Evolutionary conservation across 148 eudicot species (phyloP).

Genomic region (Persicaria tinctoria): DNA sequence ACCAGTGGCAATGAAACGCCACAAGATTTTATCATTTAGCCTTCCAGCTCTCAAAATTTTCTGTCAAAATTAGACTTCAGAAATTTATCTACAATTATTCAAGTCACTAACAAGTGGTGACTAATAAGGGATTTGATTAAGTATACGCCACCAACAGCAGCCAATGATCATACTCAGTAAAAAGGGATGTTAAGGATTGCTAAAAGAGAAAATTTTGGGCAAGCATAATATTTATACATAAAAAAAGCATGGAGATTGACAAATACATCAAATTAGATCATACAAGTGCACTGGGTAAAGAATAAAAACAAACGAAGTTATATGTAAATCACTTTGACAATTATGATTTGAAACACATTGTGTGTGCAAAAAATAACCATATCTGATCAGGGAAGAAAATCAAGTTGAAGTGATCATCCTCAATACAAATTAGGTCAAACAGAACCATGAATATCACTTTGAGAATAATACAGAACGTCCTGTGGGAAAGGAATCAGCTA

Average conservation of each 20-base stretch:
- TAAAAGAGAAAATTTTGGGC: background rate
- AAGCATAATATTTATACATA: background rate
- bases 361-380: background rate
- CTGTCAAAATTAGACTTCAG: constrained; percentile 33
- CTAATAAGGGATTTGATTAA: background rate
- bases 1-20: constrained; percentile 68
- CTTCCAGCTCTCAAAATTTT: constrained; percentile 92
- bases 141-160: background rate
- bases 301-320: no score
- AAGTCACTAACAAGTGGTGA: background rate
- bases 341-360: background rate
- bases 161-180: background rate
- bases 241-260: background rate
- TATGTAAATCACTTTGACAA: no score
- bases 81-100: background rate
- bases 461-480: no score
- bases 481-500: background rate
- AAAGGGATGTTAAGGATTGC: background rate
- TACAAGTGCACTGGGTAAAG: no score
- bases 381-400: background rate
- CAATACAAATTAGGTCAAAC: background rate
- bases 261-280: background rate
- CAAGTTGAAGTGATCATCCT: background rate
- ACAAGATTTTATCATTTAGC: constrained; percentile 76
- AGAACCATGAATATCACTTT: background rate